phyloP scores from a whole-genome alignment of 176 grass and related monocot genomes.

The Alloteropsis semialata region DNA sequence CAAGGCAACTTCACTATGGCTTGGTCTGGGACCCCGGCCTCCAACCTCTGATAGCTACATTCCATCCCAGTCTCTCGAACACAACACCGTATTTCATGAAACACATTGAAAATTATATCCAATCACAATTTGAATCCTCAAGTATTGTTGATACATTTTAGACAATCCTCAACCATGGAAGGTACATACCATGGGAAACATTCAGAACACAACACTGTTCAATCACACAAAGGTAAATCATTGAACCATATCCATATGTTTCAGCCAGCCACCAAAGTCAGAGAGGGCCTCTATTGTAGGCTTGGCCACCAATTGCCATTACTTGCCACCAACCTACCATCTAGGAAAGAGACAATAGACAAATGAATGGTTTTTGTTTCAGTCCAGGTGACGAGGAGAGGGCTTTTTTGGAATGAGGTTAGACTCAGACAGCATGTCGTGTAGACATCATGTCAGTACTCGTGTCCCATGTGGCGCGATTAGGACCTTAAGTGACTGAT shows the following conservation, averaged over 20 bases:
- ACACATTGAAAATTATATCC: background rate
- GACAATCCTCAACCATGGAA: background rate
- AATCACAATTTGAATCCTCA: background rate
- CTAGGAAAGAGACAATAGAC: background rate
- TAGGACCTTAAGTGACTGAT: background rate
- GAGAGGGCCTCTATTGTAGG: background rate
- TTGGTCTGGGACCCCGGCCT: background rate
- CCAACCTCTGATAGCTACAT: background rate
- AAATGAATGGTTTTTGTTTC: background rate
- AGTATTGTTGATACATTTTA: background rate
- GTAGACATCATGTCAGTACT: background rate
- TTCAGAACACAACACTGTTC: background rate
- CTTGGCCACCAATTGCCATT: background rate
- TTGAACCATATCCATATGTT: background rate
- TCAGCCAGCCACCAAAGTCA: background rate
- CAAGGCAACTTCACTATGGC: background rate
- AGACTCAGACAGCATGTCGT: background rate
- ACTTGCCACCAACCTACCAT: background rate
- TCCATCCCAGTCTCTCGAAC: background rate
- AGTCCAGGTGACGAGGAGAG: background rate
- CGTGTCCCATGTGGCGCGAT: background rate
- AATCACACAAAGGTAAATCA: background rate
- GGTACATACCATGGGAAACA: background rate
- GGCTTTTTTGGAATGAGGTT: background rate
- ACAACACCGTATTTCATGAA: conserved; percentile 11